Percentiles rank a stretch among this genome's conserved stretches.
phyloP scores from a whole-genome alignment of 2,329 filamentous ascomycete genomes.

The Monosporascus cannonballus region DNA sequence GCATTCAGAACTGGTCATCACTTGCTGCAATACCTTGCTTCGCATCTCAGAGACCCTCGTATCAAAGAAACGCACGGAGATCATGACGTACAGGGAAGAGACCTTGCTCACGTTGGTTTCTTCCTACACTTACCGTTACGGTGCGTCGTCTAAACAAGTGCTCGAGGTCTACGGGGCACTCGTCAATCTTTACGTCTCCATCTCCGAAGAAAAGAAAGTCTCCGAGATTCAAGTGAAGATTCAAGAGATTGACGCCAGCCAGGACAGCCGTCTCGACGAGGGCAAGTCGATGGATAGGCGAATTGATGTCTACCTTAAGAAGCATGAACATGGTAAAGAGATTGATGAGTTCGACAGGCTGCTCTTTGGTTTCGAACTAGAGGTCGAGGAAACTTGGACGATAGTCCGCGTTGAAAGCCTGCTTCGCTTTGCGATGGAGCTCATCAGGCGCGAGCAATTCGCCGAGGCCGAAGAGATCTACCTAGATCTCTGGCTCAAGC shows the following conservation, averaged over 20 bases:
- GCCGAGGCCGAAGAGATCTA: slow-evolving; percentile 39
- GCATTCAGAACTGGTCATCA: neutral
- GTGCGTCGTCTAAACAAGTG: slow-evolving; percentile 1
- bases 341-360: neutral
- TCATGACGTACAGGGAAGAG: slow-evolving; percentile 5
- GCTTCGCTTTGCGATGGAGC: neutral
- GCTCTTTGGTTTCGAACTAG: neutral
- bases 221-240: slow-evolving; percentile 1
- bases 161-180: neutral
- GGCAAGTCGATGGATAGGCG: neutral
- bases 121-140: slow-evolving; percentile 3
- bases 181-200: slow-evolving; percentile 1
- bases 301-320: neutral
- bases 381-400: neutral
- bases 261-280: neutral
- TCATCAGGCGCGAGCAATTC: slow-evolving; percentile 1
- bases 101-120: slow-evolving; percentile 2
- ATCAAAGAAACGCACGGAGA: neutral
- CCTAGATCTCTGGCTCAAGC: slow-evolving; percentile 44
- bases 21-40: neutral
- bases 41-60: slow-evolving; percentile 1
- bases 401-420: neutral
- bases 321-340: neutral
- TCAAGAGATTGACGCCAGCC: neutral
- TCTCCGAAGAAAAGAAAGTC: slow-evolving; percentile 3